phyloP scores from a whole-genome alignment of 805 yeast genomes.

The Starmera caribaea region DNA sequence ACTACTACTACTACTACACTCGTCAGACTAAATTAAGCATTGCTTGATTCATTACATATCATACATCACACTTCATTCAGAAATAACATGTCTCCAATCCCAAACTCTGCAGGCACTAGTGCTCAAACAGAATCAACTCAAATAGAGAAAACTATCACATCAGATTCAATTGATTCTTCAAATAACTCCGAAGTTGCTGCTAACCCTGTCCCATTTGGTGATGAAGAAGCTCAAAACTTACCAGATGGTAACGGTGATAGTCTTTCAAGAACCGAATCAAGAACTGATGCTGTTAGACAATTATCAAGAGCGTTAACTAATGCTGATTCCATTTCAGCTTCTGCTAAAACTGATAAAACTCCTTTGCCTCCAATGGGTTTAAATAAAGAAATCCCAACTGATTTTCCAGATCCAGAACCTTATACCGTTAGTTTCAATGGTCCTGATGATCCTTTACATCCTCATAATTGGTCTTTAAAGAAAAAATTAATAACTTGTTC shows the following conservation, averaged over 20 bases:
- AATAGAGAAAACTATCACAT: too few relatives aligned
- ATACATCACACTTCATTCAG: too few relatives aligned
- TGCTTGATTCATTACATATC: too few relatives aligned
- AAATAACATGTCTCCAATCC: too few relatives aligned
- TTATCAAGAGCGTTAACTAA: conserved; percentile 35
- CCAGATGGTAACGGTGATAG: conserved; percentile 1
- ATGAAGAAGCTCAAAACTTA: background rate
- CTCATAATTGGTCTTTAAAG: conserved; percentile 61
- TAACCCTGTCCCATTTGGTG: conserved; percentile 1
- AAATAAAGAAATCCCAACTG: conserved; percentile 30
- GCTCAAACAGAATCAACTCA: too few relatives aligned
- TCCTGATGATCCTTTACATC: conserved; percentile 68
- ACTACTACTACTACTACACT: too few relatives aligned
- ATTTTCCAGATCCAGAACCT: conserved; percentile 52
- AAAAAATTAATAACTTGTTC: conserved; percentile 37
- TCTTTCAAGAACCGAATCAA: conserved; percentile 5
- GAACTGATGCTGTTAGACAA: conserved; percentile 20
- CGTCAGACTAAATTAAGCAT: too few relatives aligned
- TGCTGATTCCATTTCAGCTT: conserved; percentile 18
- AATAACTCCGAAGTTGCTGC: conserved; percentile 1
- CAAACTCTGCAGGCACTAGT: too few relatives aligned
- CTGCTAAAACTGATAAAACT: conserved; percentile 21
- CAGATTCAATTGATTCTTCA: too few relatives aligned
- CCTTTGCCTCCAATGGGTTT: conserved; percentile 58
- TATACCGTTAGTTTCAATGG: conserved; percentile 73